Conservation (phyloP, 129 eudicot species). For the Rutidosis leptorrhynchoides region DNA sequence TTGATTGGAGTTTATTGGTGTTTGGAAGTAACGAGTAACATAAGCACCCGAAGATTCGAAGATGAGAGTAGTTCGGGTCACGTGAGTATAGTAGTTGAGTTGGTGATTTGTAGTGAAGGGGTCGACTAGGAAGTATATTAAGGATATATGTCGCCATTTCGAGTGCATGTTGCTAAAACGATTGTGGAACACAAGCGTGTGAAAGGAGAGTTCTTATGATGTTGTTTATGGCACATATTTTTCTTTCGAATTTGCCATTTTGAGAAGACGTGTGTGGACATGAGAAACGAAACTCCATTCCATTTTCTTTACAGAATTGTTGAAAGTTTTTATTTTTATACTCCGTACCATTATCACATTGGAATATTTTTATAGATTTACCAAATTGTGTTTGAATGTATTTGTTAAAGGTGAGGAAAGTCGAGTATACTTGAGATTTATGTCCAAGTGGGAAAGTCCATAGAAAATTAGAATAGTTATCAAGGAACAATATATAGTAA, state of each 20-base stretch:
- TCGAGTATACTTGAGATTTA: neutral
- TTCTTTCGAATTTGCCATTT: neutral
- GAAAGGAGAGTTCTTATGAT: neutral
- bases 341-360: neutral
- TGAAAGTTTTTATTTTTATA: neutral
- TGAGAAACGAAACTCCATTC: neutral
- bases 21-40: neutral
- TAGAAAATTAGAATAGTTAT: neutral
- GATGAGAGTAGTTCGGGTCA: too few relatives aligned
- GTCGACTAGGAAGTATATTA: neutral
- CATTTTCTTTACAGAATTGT: neutral
- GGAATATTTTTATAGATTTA: neutral
- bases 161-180: neutral
- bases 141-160: neutral
- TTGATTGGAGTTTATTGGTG: neutral
- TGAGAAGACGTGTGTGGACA: neutral
- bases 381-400: neutral
- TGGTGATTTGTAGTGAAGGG: neutral
- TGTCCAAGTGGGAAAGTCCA: neutral
- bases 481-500: too few relatives aligned
- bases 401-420: neutral
- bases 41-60: neutral
- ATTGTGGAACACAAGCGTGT: neutral
- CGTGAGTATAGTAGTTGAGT: neutral
- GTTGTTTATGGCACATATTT: neutral